Base-by-base conservation (phyloP, 2,329 filamentous ascomycete genomes). In the Coniochaeta sp. region DNA sequence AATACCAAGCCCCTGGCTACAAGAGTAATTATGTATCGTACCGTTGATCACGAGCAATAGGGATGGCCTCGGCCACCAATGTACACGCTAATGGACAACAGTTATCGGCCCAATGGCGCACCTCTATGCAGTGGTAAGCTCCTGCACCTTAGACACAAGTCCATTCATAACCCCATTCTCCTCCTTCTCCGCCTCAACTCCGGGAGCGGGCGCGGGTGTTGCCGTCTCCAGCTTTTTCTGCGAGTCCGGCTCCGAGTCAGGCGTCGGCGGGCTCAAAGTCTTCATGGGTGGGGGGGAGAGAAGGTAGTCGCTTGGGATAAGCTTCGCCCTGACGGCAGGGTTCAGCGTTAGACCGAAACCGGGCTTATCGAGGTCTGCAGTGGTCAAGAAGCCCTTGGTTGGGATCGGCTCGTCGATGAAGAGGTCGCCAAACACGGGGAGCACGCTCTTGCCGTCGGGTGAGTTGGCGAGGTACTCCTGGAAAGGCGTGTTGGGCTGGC, bases 381-480 rank as follows among this genome's bases (percentile, higher is more conserved):
- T 83, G 63, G 91, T 90, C 57, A 97, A 80, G 74, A 86, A 96
- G 0, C 93, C 93, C 67, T 91, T 88, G 14, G 81, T 85, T 1
- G 92, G 92, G 62, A 97, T 93, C 6, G 92, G 92, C 77, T 97
- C 93, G 73, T 96, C 92, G 38, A 89, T 69, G 76, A 96, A 97
- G 58, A 97, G 79, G 67, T 96, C 90, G 38, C 93, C 93, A 73
- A 97, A 97, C 7, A 97, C 93, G 1, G 93, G 93, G 63, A 93
- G 78, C 19, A 97, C 93, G 63, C 87, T 92, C 79, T 91, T 90
- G 57, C 93, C 93, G 68, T 97, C 92, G 0, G 92, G 85, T 1
- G 91, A 96, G 77, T 96, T 96, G 67, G 93, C 93, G 26, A 97
- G 83, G 71, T 97, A 97, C 75, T 97, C 93, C 74, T 97, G 93